Percentiles rank a stretch among this genome's conserved stretches.
Evolutionary conservation across 108 stramenopile species (phyloP).

Genomic region (Cyclotella cryptica): DNA sequence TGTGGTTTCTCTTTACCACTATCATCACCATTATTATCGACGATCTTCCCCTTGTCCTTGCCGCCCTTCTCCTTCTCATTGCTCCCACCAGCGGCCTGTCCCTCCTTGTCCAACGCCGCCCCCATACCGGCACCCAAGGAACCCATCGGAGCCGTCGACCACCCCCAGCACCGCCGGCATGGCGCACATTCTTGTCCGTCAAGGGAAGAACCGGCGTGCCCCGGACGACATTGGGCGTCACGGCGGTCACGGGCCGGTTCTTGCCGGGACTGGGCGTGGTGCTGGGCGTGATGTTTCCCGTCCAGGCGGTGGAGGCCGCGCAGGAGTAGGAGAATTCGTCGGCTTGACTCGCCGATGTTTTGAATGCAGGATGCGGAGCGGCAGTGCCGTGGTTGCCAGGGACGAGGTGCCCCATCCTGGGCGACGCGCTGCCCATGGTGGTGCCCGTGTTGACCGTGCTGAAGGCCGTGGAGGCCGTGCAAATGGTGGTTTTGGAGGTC

Average conservation of each 20-base stretch:
- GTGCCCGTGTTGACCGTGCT: no score
- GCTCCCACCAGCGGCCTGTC: no score
- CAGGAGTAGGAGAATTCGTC: slow-evolving; percentile 13
- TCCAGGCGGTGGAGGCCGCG: slow-evolving; percentile 3
- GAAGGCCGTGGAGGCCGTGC: no score
- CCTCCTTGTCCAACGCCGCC: no score
- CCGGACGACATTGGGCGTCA: neutral
- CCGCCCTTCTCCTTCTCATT: no score
- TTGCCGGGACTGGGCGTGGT: neutral
- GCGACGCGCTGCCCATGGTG: neutral
- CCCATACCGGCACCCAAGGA: no score
- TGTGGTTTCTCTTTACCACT: neutral
- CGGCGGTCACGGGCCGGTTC: neutral
- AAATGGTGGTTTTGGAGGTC: no score
- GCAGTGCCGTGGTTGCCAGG: neutral
- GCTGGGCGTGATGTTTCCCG: neutral
- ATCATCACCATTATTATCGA: neutral
- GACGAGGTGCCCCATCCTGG: neutral
- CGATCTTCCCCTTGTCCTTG: neutral
- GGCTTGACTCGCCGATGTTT: neutral
- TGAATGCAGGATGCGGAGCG: neutral
- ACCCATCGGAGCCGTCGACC: no score
- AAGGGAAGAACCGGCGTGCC: neutral
- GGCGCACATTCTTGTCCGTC: neutral
- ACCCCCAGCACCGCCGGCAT: no score